A percentile compares a stretch with the other conserved stretches of the same genome.
These are phyloP conservation scores for Arabidopsis suecica DNA, from an alignment of 345 rosid species.

Conservation along the genomic window DNA sequence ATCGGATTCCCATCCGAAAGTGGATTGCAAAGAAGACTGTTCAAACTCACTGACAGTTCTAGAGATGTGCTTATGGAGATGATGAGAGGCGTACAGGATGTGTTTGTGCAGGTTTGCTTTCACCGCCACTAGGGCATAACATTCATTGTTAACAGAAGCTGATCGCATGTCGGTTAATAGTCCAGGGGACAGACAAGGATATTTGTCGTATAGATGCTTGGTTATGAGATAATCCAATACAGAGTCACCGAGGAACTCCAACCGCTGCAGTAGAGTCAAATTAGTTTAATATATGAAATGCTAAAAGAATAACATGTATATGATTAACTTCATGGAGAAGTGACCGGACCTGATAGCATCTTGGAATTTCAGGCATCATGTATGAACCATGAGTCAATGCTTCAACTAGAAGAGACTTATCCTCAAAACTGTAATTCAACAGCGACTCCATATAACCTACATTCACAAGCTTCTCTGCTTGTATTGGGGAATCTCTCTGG, in stretches of 20 bases:
- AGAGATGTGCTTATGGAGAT: slow-evolving; percentile 61
- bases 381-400: slow-evolving; percentile 95
- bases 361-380: slow-evolving; percentile 86
- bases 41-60: slow-evolving; percentile 45
- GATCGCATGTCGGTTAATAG: slow-evolving; percentile 88
- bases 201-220: slow-evolving; percentile 52
- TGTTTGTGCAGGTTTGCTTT: slow-evolving; percentile 69
- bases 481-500: slow-evolving; percentile 41
- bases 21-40: slow-evolving; percentile 43
- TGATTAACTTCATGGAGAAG: slow-evolving; percentile 12
- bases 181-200: slow-evolving; percentile 82
- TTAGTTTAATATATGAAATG: background rate
- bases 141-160: slow-evolving; percentile 91
- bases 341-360: slow-evolving; percentile 79
- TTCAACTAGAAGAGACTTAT: slow-evolving; percentile 76
- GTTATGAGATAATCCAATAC: slow-evolving; percentile 85
- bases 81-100: slow-evolving; percentile 71
- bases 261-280: slow-evolving; percentile 58
- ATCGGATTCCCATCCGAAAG: slow-evolving; percentile 85
- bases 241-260: slow-evolving; percentile 95
- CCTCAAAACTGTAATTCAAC: slow-evolving; percentile 61
- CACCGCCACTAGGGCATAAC: slow-evolving; percentile 67
- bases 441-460: slow-evolving; percentile 55
- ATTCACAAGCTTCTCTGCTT: slow-evolving; percentile 56
- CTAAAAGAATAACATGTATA: background rate